Conservation (phyloP, 140 eudicot species). For the Erigeron philadelphicus region DNA sequence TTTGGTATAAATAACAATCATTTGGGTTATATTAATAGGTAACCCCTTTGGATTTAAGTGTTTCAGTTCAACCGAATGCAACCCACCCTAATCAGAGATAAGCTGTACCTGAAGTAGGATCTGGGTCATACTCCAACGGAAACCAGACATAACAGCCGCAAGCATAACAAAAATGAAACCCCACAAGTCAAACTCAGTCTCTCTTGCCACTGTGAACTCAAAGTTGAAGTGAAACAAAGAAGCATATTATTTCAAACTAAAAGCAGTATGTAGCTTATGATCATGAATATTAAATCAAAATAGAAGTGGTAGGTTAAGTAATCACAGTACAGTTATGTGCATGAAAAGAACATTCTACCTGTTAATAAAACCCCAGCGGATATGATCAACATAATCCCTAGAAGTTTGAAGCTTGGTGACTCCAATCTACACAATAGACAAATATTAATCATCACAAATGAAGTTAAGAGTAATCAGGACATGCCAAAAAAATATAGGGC, state of each 20-base stretch:
- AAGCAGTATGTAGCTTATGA: constrained; percentile 16
- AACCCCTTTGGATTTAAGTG: background rate
- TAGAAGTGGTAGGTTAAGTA: background rate
- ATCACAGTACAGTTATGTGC: constrained; percentile 8
- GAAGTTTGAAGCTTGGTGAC: constrained; percentile 83
- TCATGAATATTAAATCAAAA: background rate
- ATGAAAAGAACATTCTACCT: constrained; percentile 40
- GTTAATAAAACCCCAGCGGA: constrained; percentile 81
- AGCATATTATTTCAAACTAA: background rate
- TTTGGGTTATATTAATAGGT: no score
- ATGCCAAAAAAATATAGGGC: no score
- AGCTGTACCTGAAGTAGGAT: constrained; percentile 87
- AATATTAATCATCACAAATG: background rate
- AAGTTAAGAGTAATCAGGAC: background rate
- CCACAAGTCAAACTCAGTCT: constrained; percentile 89
- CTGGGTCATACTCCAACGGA: constrained; percentile 98
- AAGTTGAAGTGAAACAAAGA: background rate
- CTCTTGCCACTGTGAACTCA: constrained; percentile 67
- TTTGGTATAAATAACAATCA: background rate
- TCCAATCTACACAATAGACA: constrained; percentile 65
- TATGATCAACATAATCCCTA: constrained; percentile 78
- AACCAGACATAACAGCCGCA: constrained; percentile 99
- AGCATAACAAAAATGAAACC: constrained; percentile 94
- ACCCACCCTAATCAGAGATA: constrained; percentile 7
- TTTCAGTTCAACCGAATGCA: background rate